These are phyloP conservation scores for Rhizopus microsporus DNA, from an alignment of 371 early-diverging fungal species.

Conservation along the genomic window DNA sequence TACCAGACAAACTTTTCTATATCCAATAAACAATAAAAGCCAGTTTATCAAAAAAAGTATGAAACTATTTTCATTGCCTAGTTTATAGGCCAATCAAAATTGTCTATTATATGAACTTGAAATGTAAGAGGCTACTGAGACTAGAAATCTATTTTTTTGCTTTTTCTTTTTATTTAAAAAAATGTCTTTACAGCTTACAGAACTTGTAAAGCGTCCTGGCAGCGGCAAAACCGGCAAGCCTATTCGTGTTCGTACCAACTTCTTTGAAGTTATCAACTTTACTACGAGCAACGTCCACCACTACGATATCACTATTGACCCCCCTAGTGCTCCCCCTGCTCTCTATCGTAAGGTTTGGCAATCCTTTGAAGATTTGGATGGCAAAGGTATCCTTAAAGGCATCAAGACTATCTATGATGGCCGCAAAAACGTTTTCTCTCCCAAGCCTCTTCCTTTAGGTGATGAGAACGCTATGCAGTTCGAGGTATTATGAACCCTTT, in stretches of 20 bases:
- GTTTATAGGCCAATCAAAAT: no score
- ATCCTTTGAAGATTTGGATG: slow-evolving; percentile 37
- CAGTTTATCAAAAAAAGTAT: no score
- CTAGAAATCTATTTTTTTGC: slow-evolving; percentile 3
- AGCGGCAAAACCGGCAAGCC: slow-evolving; percentile 33
- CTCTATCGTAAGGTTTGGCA: slow-evolving; percentile 53
- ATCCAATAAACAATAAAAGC: background rate
- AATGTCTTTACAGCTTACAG: slow-evolving; percentile 39
- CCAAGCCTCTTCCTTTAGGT: slow-evolving; percentile 41
- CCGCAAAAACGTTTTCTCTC: slow-evolving; percentile 49
- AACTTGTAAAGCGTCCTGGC: slow-evolving; percentile 38
- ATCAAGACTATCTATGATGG: slow-evolving; percentile 56
- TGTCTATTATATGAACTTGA: no score
- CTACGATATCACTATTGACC: slow-evolving; percentile 40
- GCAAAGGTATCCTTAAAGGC: slow-evolving; percentile 33
- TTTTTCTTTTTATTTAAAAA: slow-evolving; percentile 9
- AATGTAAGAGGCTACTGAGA: background rate
- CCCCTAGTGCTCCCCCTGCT: slow-evolving; percentile 42
- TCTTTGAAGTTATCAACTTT: slow-evolving; percentile 51
- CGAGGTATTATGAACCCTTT: slow-evolving; percentile 32
- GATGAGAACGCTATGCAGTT: slow-evolving; percentile 43
- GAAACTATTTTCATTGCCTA: no score
- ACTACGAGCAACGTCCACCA: slow-evolving; percentile 46
- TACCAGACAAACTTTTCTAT: slow-evolving; percentile 48
- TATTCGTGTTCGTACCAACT: slow-evolving; percentile 38